These are phyloP conservation scores for Epichloe sp. DNA, from an alignment of 2,329 filamentous ascomycete genomes.

Conservation along the genomic window DNA sequence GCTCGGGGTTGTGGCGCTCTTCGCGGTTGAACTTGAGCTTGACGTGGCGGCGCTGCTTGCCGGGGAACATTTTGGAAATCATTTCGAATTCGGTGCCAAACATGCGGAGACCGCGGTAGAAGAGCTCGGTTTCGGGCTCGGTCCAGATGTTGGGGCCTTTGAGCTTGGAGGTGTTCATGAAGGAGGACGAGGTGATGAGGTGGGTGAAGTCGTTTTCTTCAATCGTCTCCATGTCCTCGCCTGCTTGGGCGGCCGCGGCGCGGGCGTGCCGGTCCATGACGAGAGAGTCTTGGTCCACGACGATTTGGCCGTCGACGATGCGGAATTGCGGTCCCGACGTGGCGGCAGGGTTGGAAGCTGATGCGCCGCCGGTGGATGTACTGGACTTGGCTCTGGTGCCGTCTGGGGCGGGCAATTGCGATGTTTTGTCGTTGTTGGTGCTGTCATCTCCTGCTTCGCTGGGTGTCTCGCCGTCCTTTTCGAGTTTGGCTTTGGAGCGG, in stretches of 20 bases:
- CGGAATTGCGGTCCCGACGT: conserved; percentile 40
- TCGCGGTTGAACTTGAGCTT: conserved; percentile 77
- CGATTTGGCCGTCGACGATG: conserved; percentile 59
- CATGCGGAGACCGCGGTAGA: conserved; percentile 61
- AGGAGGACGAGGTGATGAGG: conserved; percentile 55
- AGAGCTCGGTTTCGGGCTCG: conserved; percentile 56
- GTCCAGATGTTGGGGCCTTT: conserved; percentile 56
- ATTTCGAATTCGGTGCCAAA: conserved; percentile 78
- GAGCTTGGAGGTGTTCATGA: conserved; percentile 47
- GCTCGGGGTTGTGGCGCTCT: conserved; percentile 51
- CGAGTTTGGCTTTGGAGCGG: conserved; percentile 19
- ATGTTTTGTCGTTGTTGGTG: conserved; percentile 6
- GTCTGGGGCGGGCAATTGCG: conserved; percentile 7
- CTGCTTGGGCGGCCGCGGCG: conserved; percentile 34
- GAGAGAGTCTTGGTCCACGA: conserved; percentile 55
- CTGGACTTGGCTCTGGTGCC: conserved; percentile 5
- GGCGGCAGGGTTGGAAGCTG: conserved; percentile 10
- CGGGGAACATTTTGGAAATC: conserved; percentile 63
- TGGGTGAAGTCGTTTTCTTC: conserved; percentile 71
- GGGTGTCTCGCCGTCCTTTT: conserved; percentile 14
- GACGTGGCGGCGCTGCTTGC: conserved; percentile 57
- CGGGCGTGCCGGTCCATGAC: conserved; percentile 56
- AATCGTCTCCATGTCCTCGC: conserved; percentile 45
- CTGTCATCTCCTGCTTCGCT: conserved; percentile 9
- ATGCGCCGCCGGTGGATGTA: conserved; percentile 2